phyloP scores from a whole-genome alignment of 2,329 filamentous ascomycete species.

The Leptoxyphium fumago region DNA sequence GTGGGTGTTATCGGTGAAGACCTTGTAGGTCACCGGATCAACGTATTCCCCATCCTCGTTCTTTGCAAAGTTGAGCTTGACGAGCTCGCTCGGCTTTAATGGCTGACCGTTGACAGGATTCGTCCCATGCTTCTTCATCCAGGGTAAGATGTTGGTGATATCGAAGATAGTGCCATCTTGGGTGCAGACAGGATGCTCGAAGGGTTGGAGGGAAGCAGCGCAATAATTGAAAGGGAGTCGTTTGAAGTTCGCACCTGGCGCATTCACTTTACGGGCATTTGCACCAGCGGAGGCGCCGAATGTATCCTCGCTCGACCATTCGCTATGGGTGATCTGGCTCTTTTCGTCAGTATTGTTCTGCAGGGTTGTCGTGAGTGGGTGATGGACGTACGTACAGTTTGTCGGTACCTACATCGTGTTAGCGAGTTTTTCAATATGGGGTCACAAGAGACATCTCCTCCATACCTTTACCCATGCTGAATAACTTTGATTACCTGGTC shows the following conservation, averaged over 20 bases:
- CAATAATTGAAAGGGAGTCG: constrained; percentile 96
- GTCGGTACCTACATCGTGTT: constrained; percentile 19
- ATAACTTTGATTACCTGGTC: not conserved
- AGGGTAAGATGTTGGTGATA: constrained; percentile 81
- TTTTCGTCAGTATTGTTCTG: not conserved
- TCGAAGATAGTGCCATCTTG: constrained; percentile 80
- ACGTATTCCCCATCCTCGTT: constrained; percentile 87
- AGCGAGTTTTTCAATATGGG: constrained; percentile 1
- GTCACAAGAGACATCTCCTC: too few species aligned
- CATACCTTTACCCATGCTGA: constrained; percentile 5
- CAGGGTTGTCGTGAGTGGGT: not conserved
- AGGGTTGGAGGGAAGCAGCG: constrained; percentile 88
- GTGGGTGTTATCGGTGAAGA: constrained; percentile 95
- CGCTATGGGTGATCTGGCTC: constrained; percentile 79
- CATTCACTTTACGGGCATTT: constrained; percentile 39
- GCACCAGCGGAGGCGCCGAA: constrained; percentile 69
- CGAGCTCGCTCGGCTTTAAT: constrained; percentile 66
- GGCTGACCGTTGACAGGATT: constrained; percentile 78
- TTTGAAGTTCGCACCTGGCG: constrained; percentile 53
- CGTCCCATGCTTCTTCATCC: constrained; percentile 85
- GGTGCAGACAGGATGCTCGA: constrained; percentile 88
- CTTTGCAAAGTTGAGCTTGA: constrained; percentile 81
- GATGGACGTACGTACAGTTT: constrained; percentile 25
- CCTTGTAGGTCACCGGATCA: constrained; percentile 93
- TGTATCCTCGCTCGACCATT: constrained; percentile 86